These are phyloP conservation scores for Leccinellum luteum DNA, from an alignment of 768 basidiomycete genomes.

Conservation along the genomic window DNA sequence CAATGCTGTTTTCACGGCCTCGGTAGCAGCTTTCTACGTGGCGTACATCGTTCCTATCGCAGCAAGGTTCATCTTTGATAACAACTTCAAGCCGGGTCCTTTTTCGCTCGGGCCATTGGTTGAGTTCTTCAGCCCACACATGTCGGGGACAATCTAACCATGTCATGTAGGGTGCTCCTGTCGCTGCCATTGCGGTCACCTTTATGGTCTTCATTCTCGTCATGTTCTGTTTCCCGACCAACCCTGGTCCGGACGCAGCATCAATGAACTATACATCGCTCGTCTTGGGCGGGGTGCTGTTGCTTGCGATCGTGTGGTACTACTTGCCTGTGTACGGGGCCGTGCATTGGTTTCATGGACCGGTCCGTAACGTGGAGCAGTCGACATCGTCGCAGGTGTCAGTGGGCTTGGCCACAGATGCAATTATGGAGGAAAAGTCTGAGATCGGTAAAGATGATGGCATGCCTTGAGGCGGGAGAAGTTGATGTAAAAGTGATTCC, in stretches of 20 bases:
- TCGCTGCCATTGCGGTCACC: constrained; percentile 49
- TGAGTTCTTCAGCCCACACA: not conserved
- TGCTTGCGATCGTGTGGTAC: constrained; percentile 58
- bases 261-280: constrained; percentile 73
- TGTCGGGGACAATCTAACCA: not conserved
- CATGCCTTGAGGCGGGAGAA: too few relatives aligned
- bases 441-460: not conserved
- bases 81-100: constrained; percentile 44
- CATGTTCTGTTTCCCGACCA: constrained; percentile 60
- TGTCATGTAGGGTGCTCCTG: constrained; percentile 45
- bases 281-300: constrained; percentile 57
- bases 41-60: constrained; percentile 46
- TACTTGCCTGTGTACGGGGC: constrained; percentile 71
- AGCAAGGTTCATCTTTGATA: constrained; percentile 45
- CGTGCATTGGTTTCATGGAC: constrained; percentile 66
- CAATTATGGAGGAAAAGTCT: not conserved
- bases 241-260: constrained; percentile 40
- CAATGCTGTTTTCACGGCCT: constrained; percentile 52
- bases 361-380: constrained; percentile 42
- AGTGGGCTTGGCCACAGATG: not conserved
- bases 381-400: not conserved
- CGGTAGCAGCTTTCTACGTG: constrained; percentile 42
- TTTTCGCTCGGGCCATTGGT: constrained; percentile 44
- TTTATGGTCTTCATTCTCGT: constrained; percentile 67
- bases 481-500: too few relatives aligned